A percentile compares a stretch with the other conserved stretches of the same genome.
Conservation (phyloP, 805 yeast genomes). For the Candida germanica region DNA sequence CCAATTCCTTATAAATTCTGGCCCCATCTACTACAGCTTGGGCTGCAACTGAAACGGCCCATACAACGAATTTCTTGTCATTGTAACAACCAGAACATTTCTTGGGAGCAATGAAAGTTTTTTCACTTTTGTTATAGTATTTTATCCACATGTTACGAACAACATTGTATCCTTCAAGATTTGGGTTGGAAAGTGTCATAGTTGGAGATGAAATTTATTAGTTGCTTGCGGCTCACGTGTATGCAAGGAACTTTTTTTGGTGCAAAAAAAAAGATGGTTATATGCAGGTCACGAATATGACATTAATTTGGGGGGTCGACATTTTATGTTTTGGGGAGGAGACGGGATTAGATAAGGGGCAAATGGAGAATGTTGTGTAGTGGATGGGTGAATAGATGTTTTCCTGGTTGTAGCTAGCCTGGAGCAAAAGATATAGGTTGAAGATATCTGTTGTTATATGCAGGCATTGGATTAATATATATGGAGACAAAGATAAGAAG, state of each 20-base stretch:
- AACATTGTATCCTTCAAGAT: constrained; percentile 38
- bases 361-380: too few species aligned
- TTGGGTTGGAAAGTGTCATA: constrained; percentile 33
- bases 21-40: constrained; percentile 71
- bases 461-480: neutral
- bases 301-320: too few species aligned
- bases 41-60: constrained; percentile 65
- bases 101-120: constrained; percentile 38
- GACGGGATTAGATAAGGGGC: too few species aligned
- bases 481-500: too few species aligned
- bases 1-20: constrained; percentile 48
- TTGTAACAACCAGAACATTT: constrained; percentile 45
- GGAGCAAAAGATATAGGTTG: too few species aligned
- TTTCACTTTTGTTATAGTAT: constrained; percentile 37
- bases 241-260: too few species aligned
- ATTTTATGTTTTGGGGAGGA: too few species aligned
- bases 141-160: constrained; percentile 41
- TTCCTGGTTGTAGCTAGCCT: too few species aligned
- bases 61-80: constrained; percentile 56
- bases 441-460: neutral
- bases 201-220: too few species aligned
- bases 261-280: too few species aligned
- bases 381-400: neutral
- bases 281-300: too few species aligned
- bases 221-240: too few species aligned